Evolutionary conservation across 306 rosid species (phyloP).

Genomic region (Nissolia schottii): DNA sequence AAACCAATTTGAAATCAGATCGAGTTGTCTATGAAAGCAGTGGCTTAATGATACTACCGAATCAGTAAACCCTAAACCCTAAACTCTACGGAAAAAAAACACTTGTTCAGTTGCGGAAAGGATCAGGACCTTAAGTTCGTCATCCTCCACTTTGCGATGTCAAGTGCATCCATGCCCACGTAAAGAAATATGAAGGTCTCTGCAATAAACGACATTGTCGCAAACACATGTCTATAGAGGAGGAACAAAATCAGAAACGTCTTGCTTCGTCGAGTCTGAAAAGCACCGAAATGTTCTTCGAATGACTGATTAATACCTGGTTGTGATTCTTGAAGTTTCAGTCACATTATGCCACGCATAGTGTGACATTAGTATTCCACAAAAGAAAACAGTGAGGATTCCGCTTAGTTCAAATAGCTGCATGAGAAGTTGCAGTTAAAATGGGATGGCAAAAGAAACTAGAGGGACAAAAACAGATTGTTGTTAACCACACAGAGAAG

Average conservation of each 20-base stretch:
- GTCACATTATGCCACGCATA: slow-evolving; percentile 84
- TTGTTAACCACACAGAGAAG: background rate
- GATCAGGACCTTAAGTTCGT: slow-evolving; percentile 59
- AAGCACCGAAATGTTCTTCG: background rate
- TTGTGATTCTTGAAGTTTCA: slow-evolving; percentile 68
- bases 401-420: slow-evolving; percentile 84
- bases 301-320: slow-evolving; percentile 46
- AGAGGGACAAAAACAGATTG: background rate
- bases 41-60: background rate
- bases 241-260: slow-evolving; percentile 10
- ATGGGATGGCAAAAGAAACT: background rate
- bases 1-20: background rate
- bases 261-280: background rate
- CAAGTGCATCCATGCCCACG: slow-evolving; percentile 97
- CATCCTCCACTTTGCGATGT: slow-evolving; percentile 82
- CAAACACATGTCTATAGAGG: slow-evolving; percentile 68
- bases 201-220: slow-evolving; percentile 81
- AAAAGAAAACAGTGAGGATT: slow-evolving; percentile 93
- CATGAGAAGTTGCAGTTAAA: slow-evolving; percentile 1
- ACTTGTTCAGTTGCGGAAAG: background rate
- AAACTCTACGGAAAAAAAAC: background rate
- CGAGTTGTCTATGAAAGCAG: background rate
- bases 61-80: background rate
- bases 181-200: slow-evolving; percentile 89
- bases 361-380: slow-evolving; percentile 89